Conservation (phyloP, 345 rosid genomes). For the Gossypium raimondii region DNA sequence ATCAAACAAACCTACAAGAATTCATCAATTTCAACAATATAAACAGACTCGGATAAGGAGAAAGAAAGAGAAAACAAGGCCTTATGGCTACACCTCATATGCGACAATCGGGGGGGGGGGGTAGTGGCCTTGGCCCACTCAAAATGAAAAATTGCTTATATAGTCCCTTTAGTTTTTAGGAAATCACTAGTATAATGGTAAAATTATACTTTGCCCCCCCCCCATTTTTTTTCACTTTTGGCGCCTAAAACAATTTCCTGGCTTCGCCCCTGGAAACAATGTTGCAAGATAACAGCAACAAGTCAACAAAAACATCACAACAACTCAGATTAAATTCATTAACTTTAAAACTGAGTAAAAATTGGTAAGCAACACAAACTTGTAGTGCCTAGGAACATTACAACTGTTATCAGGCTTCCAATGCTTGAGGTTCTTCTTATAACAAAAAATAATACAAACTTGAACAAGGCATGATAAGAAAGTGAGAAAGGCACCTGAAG, state of each 20-base stretch:
- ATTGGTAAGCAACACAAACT: background rate
- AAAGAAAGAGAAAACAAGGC: background rate
- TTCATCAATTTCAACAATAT: background rate
- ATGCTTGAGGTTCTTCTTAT: background rate
- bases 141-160: too few relatives aligned
- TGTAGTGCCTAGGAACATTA: background rate
- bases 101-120: background rate
- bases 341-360: background rate
- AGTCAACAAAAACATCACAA: background rate
- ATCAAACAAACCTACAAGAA: conserved; percentile 72
- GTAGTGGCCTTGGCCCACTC: too few relatives aligned
- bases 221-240: too few relatives aligned
- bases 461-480: background rate
- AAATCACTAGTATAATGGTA: too few relatives aligned
- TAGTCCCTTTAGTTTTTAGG: too few relatives aligned
- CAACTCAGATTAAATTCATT: background rate
- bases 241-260: too few relatives aligned
- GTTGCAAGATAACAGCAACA: background rate
- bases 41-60: background rate
- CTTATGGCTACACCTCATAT: background rate
- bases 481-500: conserved; percentile 64
- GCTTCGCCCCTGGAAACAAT: background rate
- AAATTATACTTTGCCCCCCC: too few relatives aligned
- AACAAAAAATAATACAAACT: background rate
- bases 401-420: background rate